These are phyloP conservation scores for Suillus plorans DNA, from an alignment of 768 basidiomycete species.

Conservation along the genomic window DNA sequence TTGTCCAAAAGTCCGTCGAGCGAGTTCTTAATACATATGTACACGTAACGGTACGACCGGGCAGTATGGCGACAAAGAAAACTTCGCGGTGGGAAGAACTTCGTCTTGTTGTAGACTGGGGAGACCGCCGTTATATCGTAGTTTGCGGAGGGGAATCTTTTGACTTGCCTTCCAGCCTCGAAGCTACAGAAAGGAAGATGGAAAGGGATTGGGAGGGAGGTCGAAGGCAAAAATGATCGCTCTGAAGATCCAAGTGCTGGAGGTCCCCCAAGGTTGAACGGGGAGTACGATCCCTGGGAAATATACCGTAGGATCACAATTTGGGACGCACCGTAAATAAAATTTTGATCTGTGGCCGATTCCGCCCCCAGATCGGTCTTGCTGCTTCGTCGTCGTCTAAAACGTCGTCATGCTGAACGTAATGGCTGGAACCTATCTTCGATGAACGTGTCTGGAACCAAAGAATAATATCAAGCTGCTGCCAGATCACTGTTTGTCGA, in stretches of 20 bases:
- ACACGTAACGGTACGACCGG: neutral
- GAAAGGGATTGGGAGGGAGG: neutral
- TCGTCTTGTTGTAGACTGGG: neutral
- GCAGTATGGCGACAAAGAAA: neutral
- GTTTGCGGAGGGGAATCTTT: neutral
- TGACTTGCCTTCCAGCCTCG: neutral
- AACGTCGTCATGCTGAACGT: neutral
- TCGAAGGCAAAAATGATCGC: neutral
- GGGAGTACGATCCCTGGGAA: neutral
- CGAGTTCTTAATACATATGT: neutral
- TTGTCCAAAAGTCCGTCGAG: conserved; percentile 1
- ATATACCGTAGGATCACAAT: neutral
- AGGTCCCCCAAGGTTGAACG: neutral
- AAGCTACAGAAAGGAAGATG: neutral
- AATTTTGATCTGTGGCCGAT: neutral
- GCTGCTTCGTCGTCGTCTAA: neutral
- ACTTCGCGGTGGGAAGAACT: neutral
- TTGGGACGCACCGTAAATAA: neutral
- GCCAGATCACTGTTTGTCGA: neutral
- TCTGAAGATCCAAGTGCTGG: neutral
- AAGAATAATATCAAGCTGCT: neutral
- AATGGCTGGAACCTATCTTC: neutral
- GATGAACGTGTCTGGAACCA: neutral
- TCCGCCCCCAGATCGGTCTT: neutral
- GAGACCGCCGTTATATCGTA: neutral